phyloP scores from a whole-genome alignment of 176 grass and related monocot species.

The Oryza longistaminata region DNA sequence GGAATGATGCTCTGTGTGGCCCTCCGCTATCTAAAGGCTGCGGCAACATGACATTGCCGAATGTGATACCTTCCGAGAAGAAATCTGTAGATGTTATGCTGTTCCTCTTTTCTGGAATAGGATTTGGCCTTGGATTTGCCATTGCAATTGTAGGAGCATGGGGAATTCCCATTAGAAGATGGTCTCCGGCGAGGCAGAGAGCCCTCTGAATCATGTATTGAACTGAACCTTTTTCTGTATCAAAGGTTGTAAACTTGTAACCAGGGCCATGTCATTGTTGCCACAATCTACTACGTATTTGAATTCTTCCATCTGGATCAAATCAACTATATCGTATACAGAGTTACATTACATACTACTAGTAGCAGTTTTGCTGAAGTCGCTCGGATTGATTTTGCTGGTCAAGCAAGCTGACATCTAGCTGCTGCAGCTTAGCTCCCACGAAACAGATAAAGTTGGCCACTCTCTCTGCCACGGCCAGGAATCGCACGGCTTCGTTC shows the following conservation, averaged over 20 bases:
- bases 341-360: too few species aligned
- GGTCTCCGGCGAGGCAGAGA: rapidly evolving
- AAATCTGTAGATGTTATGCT: neutral
- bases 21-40: too few species aligned
- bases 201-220: neutral
- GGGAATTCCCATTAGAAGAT: neutral
- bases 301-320: neutral
- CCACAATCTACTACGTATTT: rapidly evolving
- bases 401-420: too few species aligned
- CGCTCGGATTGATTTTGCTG: too few species aligned
- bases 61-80: neutral
- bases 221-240: neutral
- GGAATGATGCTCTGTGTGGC: conserved; percentile 16
- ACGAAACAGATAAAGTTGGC: too few species aligned
- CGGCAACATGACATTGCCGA: neutral
- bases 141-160: neutral
- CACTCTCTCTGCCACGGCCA: too few species aligned
- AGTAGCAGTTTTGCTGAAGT: too few species aligned
- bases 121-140: conserved; percentile 30
- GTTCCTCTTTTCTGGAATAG: conserved; percentile 3
- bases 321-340: too few species aligned
- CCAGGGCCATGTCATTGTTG: too few species aligned
- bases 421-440: too few species aligned
- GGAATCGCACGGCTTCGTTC: too few species aligned
- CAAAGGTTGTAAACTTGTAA: neutral